Percentiles rank a stretch among this genome's conserved stretches.
These are phyloP conservation scores for Nakaseomyces glabratus DNA, from an alignment of 1,139 yeast genomes.

Conservation along the genomic window DNA sequence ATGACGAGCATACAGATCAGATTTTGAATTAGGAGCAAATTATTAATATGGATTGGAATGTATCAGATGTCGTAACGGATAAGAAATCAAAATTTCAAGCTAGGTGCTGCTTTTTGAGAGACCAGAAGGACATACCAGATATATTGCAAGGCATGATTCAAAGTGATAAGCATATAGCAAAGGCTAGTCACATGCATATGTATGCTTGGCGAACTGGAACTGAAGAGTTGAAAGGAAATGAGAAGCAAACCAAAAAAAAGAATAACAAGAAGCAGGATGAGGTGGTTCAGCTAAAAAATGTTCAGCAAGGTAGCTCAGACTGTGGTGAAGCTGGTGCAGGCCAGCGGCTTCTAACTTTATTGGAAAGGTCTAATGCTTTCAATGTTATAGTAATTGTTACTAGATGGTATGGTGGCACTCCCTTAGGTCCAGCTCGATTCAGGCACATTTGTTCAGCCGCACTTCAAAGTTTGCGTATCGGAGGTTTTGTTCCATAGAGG, in stretches of 20 bases:
- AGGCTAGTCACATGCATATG: conserved; percentile 59
- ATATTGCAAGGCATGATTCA: conserved; percentile 36
- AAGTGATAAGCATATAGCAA: conserved; percentile 37
- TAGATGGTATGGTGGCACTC: conserved; percentile 67
- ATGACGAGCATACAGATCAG: too few relatives aligned
- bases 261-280: neutral
- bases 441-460: conserved; percentile 51
- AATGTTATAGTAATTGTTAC: conserved; percentile 55
- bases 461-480: conserved; percentile 34
- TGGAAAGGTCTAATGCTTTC: conserved; percentile 40
- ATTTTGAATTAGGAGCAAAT: too few relatives aligned
- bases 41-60: conserved; percentile 31
- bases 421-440: conserved; percentile 56
- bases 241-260: conserved; percentile 9
- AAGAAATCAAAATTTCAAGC: conserved; percentile 59
- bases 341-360: conserved; percentile 39
- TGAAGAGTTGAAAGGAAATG: conserved; percentile 8
- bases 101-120: conserved; percentile 36
- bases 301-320: conserved; percentile 51
- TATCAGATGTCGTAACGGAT: conserved; percentile 34
- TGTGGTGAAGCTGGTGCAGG: conserved; percentile 67
- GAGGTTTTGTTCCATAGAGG: conserved; percentile 17
- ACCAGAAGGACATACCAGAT: conserved; percentile 35
- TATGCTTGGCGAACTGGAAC: conserved; percentile 55
- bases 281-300: conserved; percentile 15